Evolutionary conservation across 805 yeast species (phyloP).

Genomic region (Lachancea waltii): DNA sequence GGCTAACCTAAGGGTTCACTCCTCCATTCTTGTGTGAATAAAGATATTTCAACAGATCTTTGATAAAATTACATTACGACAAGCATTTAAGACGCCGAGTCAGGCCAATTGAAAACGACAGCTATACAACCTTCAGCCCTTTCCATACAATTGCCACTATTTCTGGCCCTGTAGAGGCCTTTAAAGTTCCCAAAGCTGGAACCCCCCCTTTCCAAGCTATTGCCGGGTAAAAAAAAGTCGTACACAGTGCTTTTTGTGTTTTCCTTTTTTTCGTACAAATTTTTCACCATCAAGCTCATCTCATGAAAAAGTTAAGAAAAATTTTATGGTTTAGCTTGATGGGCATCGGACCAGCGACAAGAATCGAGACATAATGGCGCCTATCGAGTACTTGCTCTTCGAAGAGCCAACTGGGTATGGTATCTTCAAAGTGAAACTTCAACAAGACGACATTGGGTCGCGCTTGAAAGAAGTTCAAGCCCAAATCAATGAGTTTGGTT

Average conservation of each 20-base stretch:
- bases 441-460: slow-evolving; percentile 91
- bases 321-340: neutral
- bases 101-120: too few species aligned
- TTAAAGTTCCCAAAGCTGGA: neutral
- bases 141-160: neutral
- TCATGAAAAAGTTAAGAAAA: slow-evolving; percentile 1
- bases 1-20: too few species aligned
- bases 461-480: slow-evolving; percentile 91
- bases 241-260: too few species aligned
- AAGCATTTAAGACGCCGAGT: too few species aligned
- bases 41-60: too few species aligned
- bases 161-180: neutral
- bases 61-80: too few species aligned
- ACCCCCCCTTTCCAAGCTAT: neutral
- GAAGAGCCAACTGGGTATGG: slow-evolving; percentile 99
- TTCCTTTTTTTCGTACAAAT: neutral
- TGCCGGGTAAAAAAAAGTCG: neutral
- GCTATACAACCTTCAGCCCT: too few species aligned
- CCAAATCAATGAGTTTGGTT: slow-evolving; percentile 76
- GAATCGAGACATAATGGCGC: slow-evolving; percentile 43
- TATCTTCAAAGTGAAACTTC: slow-evolving; percentile 85
- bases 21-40: too few species aligned
- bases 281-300: slow-evolving; percentile 1
- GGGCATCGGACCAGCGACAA: slow-evolving; percentile 4
- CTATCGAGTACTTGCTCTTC: slow-evolving; percentile 83